phyloP scores from a whole-genome alignment of 2,329 filamentous ascomycete genomes.

The Lachnellula arida region DNA sequence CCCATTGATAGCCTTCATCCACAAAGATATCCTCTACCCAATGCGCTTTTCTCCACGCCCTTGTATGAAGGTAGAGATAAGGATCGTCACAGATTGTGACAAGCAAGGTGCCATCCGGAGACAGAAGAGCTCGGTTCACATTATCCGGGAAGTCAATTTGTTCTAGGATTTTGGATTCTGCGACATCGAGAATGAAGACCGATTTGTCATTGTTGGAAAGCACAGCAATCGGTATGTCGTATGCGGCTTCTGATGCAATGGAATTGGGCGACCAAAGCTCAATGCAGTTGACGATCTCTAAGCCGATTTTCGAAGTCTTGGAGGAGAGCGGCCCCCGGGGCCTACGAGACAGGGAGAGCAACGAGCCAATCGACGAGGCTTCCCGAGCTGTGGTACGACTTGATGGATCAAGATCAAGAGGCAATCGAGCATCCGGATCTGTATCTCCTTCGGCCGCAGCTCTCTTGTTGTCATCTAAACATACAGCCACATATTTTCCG shows the following conservation, averaged over 20 bases:
- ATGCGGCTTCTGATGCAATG: constrained; percentile 35
- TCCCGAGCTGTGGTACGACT: constrained; percentile 15
- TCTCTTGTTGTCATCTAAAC: constrained; percentile 19
- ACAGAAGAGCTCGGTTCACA: constrained; percentile 93
- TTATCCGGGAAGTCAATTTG: constrained; percentile 72
- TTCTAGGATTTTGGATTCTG: constrained; percentile 62
- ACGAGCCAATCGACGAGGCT: constrained; percentile 9
- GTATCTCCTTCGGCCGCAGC: constrained; percentile 19
- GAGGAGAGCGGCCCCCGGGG: constrained; percentile 32
- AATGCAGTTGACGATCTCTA: constrained; percentile 61
- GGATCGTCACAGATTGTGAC: constrained; percentile 85
- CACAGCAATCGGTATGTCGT: constrained; percentile 57
- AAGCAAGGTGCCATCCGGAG: constrained; percentile 76
- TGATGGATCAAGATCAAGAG: constrained; percentile 42
- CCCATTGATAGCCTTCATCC: constrained; percentile 43
- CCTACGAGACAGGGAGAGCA: constrained; percentile 8
- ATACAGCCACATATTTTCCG: constrained; percentile 64
- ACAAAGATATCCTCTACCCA: background rate
- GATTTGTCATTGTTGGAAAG: constrained; percentile 90
- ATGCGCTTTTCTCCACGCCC: constrained; percentile 29
- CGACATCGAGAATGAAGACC: constrained; percentile 76
- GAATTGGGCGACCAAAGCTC: constrained; percentile 53
- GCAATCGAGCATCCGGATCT: constrained; percentile 54
- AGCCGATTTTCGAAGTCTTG: constrained; percentile 50
- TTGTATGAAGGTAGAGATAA: constrained; percentile 76